Evolutionary conservation across 257 asterid species (phyloP), one percentile per base, ranked within the genome.

Genomic region (Ballota nigra): DNA sequence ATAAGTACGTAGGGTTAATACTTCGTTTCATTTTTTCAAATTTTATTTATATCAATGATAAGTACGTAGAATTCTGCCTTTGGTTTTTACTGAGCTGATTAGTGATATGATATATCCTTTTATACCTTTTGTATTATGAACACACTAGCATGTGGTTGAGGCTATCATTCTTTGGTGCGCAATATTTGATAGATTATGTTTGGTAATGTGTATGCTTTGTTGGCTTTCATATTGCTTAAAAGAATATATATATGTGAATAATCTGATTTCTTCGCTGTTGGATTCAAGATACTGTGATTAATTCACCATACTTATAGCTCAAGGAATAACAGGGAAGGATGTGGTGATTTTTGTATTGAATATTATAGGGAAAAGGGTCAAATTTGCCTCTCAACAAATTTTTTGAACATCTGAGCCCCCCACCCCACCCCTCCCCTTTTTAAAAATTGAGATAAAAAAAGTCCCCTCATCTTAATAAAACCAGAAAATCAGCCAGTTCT

Each of bases 1-100:
- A n/a, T n/a, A 83, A 67, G 94, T 91, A 87, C 8, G 86, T 68
- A 13, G 8, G 29, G 18, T 41, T 59, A 36, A 69, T 26, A 3
- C 34, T 64, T 10, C 13, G 1, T 16, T 34, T 60, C 23, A 3
- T 9, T 72, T 68, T n/a, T n/a, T n/a, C n/a, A n/a, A n/a, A 26
- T 26, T 26, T 1, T 26, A 26, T 26, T 26, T 26, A 26, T 26
- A 53, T 9, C n/a, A 19, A 3, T 19, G 22, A n/a, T 47, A 47
- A 47, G 9, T 47, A 5, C 5, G n/a, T n/a, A 47, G 55, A 8
- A 6, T 47, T 47, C 55, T 47, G 18, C 18, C 52, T 43, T 43
- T 2, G 3, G 5, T 10, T 40, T 10, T 9, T 38, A 38, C 45
- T 10, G 45, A 38, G 45, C 41, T 43, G 51, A 12, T 43, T n/a